phyloP scores from a whole-genome alignment of 2,329 filamentous ascomycete species.

The Venturia nashicola region DNA sequence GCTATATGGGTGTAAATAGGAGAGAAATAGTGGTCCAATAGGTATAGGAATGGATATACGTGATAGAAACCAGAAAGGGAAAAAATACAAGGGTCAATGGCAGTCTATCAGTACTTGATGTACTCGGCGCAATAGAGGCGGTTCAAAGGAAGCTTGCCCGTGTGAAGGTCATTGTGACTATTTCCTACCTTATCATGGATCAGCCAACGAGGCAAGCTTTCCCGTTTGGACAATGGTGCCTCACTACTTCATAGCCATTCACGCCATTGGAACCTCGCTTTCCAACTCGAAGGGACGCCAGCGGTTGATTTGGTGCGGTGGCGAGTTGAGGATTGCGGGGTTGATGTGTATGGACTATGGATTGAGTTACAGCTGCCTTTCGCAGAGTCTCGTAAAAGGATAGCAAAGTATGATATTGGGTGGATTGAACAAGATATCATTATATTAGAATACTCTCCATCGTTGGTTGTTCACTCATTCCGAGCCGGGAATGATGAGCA shows the following conservation, averaged over 20 bases:
- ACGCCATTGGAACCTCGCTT: no score
- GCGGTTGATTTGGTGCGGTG: background rate
- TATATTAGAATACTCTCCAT: no score
- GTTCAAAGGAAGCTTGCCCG: background rate
- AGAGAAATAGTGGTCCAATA: background rate
- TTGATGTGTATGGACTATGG: background rate
- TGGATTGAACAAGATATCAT: no score
- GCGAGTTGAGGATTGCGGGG: background rate
- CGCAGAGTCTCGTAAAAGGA: no score
- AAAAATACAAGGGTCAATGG: no score
- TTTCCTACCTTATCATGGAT: background rate
- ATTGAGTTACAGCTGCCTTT: no score
- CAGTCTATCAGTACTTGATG: background rate
- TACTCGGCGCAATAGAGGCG: background rate
- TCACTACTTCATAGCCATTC: no score
- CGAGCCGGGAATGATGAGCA: no score
- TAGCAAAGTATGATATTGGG: no score
- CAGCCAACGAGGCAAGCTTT: no score
- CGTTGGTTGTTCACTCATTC: no score
- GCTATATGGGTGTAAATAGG: background rate
- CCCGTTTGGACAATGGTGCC: no score
- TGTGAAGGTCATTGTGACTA: background rate
- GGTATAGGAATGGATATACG: background rate
- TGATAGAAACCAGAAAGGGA: background rate
- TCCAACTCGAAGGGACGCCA: background rate